A percentile compares a stretch with the other conserved stretches of the same genome.
phyloP scores from a whole-genome alignment of 2,329 filamentous ascomycete genomes.

The Colletotrichum chrysophilum region DNA sequence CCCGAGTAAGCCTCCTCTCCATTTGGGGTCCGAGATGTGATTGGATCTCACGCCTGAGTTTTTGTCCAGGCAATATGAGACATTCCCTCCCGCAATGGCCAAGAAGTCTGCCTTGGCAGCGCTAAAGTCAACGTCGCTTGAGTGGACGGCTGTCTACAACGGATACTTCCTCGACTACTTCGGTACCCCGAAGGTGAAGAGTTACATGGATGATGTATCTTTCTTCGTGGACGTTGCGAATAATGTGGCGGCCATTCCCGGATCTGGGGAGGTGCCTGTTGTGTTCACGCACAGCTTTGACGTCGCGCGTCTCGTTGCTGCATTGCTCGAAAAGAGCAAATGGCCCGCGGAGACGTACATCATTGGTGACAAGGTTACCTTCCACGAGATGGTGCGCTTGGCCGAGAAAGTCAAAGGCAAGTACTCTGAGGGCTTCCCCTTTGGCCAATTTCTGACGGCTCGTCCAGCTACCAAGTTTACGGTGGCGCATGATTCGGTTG shows the following conservation, averaged over 20 bases:
- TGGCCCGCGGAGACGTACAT: conserved; percentile 45
- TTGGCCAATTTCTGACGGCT: not conserved
- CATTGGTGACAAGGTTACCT: conserved; percentile 45
- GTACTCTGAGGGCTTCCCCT: not conserved
- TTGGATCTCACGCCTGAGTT: not conserved
- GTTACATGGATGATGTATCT: conserved; percentile 40
- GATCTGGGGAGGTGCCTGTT: conserved; percentile 46
- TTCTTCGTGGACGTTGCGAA: conserved; percentile 48
- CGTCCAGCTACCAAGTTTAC: not conserved
- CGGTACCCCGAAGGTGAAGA: conserved; percentile 39
- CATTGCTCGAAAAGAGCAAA: conserved; percentile 39
- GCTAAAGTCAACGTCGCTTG: conserved; percentile 36
- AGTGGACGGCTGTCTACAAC: conserved; percentile 40
- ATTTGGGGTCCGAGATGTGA: not conserved
- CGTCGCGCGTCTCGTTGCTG: conserved; percentile 49
- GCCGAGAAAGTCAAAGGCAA: conserved; percentile 24
- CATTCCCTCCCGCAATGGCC: not conserved
- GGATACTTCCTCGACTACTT: conserved; percentile 53
- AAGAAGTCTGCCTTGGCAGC: not conserved
- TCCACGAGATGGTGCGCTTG: conserved; percentile 44
- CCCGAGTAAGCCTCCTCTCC: conserved; percentile 28
- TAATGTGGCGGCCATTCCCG: conserved; percentile 53
- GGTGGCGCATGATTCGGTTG: not conserved
- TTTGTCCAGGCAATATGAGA: not conserved
- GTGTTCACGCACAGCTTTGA: conserved; percentile 54